phyloP scores from a whole-genome alignment of 495 filamentous ascomycete genomes.

The Neurospora cerealis region DNA sequence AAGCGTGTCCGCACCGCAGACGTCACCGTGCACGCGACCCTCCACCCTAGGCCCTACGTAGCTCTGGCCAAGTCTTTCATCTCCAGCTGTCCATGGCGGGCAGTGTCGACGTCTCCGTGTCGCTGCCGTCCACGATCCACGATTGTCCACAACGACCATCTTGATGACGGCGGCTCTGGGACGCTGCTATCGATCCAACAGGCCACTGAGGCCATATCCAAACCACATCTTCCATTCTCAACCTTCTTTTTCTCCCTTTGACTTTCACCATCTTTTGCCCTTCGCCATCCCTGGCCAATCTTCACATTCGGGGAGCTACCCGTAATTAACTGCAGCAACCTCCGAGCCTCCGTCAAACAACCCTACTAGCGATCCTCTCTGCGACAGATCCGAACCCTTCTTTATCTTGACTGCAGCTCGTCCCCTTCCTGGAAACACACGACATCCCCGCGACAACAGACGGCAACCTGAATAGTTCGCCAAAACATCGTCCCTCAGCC shows the following conservation, averaged over 20 bases:
- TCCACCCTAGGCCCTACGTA: background rate
- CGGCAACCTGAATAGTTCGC: background rate
- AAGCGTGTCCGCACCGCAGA: background rate
- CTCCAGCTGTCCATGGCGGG: background rate
- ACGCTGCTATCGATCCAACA: background rate
- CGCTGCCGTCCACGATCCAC: background rate
- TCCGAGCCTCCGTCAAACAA: background rate
- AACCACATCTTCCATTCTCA: background rate
- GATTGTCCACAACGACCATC: background rate
- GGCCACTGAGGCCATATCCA: background rate
- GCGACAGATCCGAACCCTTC: background rate
- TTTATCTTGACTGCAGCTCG: background rate
- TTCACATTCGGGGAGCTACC: background rate
- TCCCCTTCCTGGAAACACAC: background rate
- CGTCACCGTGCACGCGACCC: background rate
- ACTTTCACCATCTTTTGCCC: background rate
- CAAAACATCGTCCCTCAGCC: background rate
- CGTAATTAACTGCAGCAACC: background rate
- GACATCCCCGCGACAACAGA: background rate
- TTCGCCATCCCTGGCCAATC: background rate
- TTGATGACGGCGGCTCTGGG: background rate
- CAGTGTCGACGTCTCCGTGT: background rate
- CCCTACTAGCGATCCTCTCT: background rate
- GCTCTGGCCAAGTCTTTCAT: background rate
- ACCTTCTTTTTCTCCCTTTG: background rate